A percentile compares a stretch with the other conserved stretches of the same genome.
Conservation (phyloP, 176 grass and related monocot species). For the Musa itinerans region DNA sequence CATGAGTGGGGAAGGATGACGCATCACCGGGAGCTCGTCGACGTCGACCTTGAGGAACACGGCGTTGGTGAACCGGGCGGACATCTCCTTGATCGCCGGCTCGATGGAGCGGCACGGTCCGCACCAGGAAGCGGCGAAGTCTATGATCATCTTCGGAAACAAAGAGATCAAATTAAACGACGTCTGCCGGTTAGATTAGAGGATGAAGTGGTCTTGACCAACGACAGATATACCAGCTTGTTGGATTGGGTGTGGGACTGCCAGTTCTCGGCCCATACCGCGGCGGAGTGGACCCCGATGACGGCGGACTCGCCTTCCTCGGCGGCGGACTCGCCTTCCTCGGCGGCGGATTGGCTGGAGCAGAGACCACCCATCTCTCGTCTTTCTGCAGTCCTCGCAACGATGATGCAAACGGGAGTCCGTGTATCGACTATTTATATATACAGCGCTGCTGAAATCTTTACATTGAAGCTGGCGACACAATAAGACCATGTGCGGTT, state of each 20-base stretch:
- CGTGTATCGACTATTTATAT: too few relatives aligned
- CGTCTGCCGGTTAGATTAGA: not conserved
- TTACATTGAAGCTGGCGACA: too few relatives aligned
- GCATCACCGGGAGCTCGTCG: conserved; percentile 46
- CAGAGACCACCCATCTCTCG: not conserved
- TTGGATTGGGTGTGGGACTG: conserved; percentile 27
- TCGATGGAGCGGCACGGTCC: conserved; percentile 78
- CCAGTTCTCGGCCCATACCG: conserved; percentile 40
- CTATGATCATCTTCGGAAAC: conserved; percentile 58
- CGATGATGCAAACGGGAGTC: too few relatives aligned
- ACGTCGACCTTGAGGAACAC: conserved; percentile 79
- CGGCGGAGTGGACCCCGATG: conserved; percentile 52
- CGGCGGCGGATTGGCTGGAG: not conserved
- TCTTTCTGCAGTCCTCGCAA: too few relatives aligned
- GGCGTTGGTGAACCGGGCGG: conserved; percentile 26
- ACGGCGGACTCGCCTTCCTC: conserved; percentile 36
- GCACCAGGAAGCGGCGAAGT: conserved; percentile 82
- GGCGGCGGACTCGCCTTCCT: conserved; percentile 14
- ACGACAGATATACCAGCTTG: conserved; percentile 39
- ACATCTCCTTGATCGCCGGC: conserved; percentile 63
- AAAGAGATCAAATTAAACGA: not conserved
- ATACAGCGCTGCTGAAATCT: too few relatives aligned
- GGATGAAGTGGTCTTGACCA: not conserved
- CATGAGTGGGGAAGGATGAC: not conserved
- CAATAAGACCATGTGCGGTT: too few relatives aligned